Conservation (phyloP, 176 grass and related monocot species). For the Musa acuminata region DNA sequence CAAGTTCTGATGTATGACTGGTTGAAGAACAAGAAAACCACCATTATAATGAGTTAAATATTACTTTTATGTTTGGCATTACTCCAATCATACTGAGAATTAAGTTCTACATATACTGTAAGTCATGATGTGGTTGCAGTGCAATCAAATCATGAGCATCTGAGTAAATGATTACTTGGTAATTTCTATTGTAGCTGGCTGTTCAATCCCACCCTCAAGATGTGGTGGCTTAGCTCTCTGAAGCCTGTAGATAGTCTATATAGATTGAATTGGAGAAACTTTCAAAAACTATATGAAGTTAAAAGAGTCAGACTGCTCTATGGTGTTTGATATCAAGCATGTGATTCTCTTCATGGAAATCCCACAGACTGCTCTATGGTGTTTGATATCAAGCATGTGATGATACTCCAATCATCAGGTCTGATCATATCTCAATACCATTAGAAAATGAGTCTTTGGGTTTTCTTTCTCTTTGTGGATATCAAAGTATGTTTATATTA, state of each 20-base stretch:
- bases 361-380: too few species aligned
- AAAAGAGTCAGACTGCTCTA: too few species aligned
- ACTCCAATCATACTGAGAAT: background rate
- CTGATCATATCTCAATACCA: too few species aligned
- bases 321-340: too few species aligned
- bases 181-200: background rate
- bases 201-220: background rate
- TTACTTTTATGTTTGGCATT: background rate
- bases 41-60: background rate
- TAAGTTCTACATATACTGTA: background rate
- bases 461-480: too few species aligned
- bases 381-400: too few species aligned
- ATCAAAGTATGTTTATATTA: too few species aligned
- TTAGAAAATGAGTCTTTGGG: too few species aligned
- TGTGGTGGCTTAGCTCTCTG: slow-evolving; percentile 3
- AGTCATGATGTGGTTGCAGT: background rate
- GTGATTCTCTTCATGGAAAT: too few species aligned
- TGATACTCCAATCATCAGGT: too few species aligned
- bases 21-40: background rate
- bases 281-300: too few species aligned
- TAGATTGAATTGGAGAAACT: too few species aligned
- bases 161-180: background rate
- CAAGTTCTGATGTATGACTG: background rate
- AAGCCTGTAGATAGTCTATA: background rate
- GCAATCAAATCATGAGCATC: background rate